Base-by-base conservation (phyloP, 257 asterid genomes). In the Perilla frutescens region DNA sequence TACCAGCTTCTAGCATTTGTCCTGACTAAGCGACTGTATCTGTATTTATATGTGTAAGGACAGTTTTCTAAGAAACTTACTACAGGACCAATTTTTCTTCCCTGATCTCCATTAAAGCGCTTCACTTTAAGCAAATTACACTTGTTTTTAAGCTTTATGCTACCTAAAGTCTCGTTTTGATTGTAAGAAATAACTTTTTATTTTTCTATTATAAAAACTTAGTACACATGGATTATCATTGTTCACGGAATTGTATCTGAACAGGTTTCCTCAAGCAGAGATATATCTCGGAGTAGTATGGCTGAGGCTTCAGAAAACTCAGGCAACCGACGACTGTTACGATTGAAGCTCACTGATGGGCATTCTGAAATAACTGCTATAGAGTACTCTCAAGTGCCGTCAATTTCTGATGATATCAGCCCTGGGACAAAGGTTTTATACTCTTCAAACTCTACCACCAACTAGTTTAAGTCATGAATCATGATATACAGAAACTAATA, bases 341-440 rank as follows among this genome's bases (percentile, higher is more conserved):
- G 82, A 45, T 84, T 92, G 83, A 88, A 87, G 79, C 97, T 92
- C 79, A 88, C 93, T 40, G 97, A 92, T 70, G 97, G 97, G 47
- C 89, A 84, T 70, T 84, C 88, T 34, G 93, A 88, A 71, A 84
- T 90, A 64, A 83, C 84, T 74, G 92, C 96, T 47, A 48, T 92
- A 62, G 97, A 92, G 82, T 84, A 84, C 65, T 81, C 92, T 63
- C 89, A 78, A 13, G 83, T 88, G 80, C 89, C 92, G 7, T 82
- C 96, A 53, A 71, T 92, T 74, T 83, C 96, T 54, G 93, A 84
- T 63, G 85, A 85, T 79, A 74, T 88, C 66, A 82, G 86, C 75
- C 96, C 96, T 70, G 97, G 97, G 83, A 90, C 93, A 68, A 92
- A 90, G 97, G 97, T 92, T 69, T 76, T 53, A 70, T 4, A 8